Evolutionary conservation across 2,329 filamentous ascomycete genomes (phyloP).

Genomic region (Fusarium lyarnte): DNA sequence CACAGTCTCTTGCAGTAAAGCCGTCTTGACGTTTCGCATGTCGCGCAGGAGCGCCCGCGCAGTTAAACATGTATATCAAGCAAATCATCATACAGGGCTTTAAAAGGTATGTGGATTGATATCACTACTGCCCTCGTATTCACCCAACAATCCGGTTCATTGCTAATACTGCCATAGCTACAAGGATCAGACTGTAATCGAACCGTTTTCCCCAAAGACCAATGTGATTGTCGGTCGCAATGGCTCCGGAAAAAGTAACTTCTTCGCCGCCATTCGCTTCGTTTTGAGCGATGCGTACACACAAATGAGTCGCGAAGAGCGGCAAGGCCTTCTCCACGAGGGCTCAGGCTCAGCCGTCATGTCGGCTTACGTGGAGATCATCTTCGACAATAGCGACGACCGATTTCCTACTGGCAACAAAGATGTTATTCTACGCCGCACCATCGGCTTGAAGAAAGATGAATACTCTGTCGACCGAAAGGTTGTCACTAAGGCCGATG

Average conservation of each 20-base stretch:
- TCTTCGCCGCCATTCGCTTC: slow-evolving; percentile 98
- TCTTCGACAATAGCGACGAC: slow-evolving; percentile 97
- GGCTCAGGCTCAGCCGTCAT: slow-evolving; percentile 97
- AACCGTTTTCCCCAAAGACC: slow-evolving; percentile 95
- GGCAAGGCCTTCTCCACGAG: slow-evolving; percentile 95
- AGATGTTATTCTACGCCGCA: slow-evolving; percentile 89
- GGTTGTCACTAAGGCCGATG: slow-evolving; percentile 92
- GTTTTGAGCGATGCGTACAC: slow-evolving; percentile 98
- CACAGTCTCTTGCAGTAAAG: slow-evolving; percentile 38
- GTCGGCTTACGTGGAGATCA: slow-evolving; percentile 99
- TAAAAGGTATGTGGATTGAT: slow-evolving; percentile 76
- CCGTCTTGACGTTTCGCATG: slow-evolving; percentile 44
- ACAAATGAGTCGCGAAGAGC: slow-evolving; percentile 94
- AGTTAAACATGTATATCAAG: slow-evolving; percentile 90
- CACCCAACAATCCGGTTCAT: slow-evolving; percentile 10
- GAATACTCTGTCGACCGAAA: slow-evolving; percentile 98
- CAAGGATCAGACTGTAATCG: slow-evolving; percentile 99
- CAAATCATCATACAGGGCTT: slow-evolving; percentile 99
- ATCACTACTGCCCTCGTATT: neutral
- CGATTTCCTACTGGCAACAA: slow-evolving; percentile 93
- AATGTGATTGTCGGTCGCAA: slow-evolving; percentile 99
- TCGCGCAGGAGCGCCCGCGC: slow-evolving; percentile 52
- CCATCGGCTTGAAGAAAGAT: slow-evolving; percentile 97
- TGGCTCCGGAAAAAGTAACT: slow-evolving; percentile 99
- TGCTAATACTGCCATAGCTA: slow-evolving; percentile 69